Percentiles rank a stretch among this genome's conserved stretches.
These are phyloP conservation scores for Saccharomyces eubayanus DNA, from an alignment of 805 yeast species.

Conservation along the genomic window DNA sequence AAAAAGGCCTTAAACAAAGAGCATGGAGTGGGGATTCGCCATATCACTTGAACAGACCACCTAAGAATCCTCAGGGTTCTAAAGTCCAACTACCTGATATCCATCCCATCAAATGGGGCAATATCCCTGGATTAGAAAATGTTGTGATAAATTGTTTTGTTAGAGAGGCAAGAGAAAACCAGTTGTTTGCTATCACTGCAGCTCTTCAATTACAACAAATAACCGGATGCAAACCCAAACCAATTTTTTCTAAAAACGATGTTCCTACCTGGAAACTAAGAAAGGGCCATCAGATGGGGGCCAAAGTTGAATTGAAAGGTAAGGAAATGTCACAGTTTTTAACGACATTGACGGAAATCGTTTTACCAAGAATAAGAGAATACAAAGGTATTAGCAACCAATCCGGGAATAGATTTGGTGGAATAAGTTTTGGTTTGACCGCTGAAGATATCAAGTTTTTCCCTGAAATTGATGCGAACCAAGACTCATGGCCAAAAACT, in stretches of 20 bases:
- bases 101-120: conserved; percentile 53
- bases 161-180: conserved; percentile 58
- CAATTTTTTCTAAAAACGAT: conserved; percentile 66
- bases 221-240: conserved; percentile 79
- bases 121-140: conserved; percentile 64
- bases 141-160: conserved; percentile 71
- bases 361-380: conserved; percentile 85
- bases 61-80: conserved; percentile 67
- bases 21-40: conserved; percentile 85
- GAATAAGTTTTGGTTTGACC: conserved; percentile 73
- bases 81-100: conserved; percentile 67
- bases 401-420: conserved; percentile 80
- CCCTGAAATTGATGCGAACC: conserved; percentile 89
- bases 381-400: conserved; percentile 68
- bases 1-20: conserved; percentile 62
- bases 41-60: conserved; percentile 76
- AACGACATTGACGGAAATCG: conserved; percentile 80
- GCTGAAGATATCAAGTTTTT: conserved; percentile 71
- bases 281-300: conserved; percentile 87
- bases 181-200: conserved; percentile 68
- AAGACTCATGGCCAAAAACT: conserved; percentile 79
- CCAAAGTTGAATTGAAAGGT: conserved; percentile 69
- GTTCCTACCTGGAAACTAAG: conserved; percentile 82
- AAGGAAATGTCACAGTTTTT: conserved; percentile 79
- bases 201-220: conserved; percentile 80